A percentile compares a stretch with the other conserved stretches of the same genome.
Evolutionary conservation across 257 asterid genomes (phyloP).

Genomic region (Solanum appendiculatum): DNA sequence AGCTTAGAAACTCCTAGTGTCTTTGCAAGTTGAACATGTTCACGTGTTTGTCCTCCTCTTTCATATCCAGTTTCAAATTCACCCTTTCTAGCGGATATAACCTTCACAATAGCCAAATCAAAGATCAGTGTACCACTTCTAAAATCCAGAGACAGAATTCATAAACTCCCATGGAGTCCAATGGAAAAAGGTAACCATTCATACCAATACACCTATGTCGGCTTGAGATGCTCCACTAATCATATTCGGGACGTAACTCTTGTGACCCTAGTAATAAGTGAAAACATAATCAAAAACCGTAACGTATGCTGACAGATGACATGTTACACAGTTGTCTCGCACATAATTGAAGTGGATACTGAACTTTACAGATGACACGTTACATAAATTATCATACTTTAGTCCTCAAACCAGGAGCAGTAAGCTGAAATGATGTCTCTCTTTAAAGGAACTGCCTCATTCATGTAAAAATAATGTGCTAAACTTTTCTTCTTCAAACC

Average conservation of each 20-base stretch:
- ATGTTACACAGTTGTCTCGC: background rate
- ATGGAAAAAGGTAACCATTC: background rate
- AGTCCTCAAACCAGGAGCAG: background rate
- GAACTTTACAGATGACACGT: background rate
- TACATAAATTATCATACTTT: background rate
- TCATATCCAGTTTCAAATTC: constrained; percentile 98
- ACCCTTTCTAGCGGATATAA: constrained; percentile 91
- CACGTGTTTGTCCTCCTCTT: constrained; percentile 99
- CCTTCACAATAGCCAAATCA: constrained; percentile 25
- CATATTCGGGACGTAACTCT: constrained; percentile 97
- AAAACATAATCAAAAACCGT: background rate
- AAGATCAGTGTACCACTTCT: background rate
- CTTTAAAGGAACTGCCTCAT: background rate
- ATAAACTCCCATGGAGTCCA: background rate
- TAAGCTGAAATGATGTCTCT: background rate
- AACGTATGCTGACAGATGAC: background rate
- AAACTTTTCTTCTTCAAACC: background rate
- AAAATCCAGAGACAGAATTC: background rate
- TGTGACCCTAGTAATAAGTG: constrained; percentile 62
- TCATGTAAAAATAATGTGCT: background rate
- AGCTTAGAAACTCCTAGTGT: constrained; percentile 90
- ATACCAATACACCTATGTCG: constrained; percentile 86
- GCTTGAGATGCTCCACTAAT: constrained; percentile 99
- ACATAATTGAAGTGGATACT: background rate
- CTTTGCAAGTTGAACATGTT: constrained; percentile 95